Base-by-base conservation (phyloP, 768 basidiomycete species). In the Rhizopogon vesiculosus region DNA sequence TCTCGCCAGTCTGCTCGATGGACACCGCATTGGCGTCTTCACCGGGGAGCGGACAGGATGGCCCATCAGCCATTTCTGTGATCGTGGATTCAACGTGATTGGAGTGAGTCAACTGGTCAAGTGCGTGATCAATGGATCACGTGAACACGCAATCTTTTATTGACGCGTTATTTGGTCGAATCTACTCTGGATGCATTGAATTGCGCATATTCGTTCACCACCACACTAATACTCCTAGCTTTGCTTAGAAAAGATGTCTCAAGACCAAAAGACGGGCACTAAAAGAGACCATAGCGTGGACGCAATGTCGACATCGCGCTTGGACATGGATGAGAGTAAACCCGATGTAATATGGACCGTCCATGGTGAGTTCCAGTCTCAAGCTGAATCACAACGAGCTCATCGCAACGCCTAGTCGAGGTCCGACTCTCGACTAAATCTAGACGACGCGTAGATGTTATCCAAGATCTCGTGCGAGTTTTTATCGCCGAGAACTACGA, bases 361-460 rank as follows among this genome's bases (percentile, higher is more conserved):
- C 1, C 89, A 91, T 62, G 76, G 89, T 84, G 59, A 56, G 77
- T 48, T 0, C 45, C 51, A 19, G 49, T 39, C 42, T 40, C 4
- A 22, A 19, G n/a, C 28, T 22, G 3, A 25, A 41, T 28, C 33
- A 16, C 8, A 40, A 35, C n/a, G 29, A 41, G 38, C 55, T 35
- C 31, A 25, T 25, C 44, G 16, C 22, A 12, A 28, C 39, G 44
- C 8, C 16, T 58, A 94, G 93, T 95, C 66, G 93, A 96, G 74
- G 91, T 92, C 9, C 85, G 91, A 49, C 76, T 95, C 29, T 77
- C 82, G 42, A 72, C 83, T 15, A 76, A 80, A 46, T 81, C 90
- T 9, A 84, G 87, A 8, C 78, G 86, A 25, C 85, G 89, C 15
- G 83, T 89, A 70, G 90, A 93, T 56, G 82, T 85, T 28, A 83